Evolutionary conservation across 768 basidiomycete genomes (phyloP).

Genomic region (Suillus brevipes): DNA sequence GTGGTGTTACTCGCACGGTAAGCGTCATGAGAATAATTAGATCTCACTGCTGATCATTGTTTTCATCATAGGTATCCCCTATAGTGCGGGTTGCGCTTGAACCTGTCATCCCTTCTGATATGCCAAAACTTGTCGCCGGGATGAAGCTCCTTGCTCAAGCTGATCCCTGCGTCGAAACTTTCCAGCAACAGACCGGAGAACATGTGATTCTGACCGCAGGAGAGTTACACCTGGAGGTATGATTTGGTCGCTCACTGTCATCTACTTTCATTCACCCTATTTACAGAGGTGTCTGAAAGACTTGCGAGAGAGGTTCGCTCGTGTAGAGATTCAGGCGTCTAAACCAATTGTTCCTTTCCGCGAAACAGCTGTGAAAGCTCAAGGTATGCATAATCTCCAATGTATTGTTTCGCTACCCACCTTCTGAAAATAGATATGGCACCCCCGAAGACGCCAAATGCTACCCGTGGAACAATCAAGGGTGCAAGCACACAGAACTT

Average conservation of each 20-base stretch:
- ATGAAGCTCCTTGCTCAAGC: constrained; percentile 89
- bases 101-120: constrained; percentile 77
- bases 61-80: constrained; percentile 61
- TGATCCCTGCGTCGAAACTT: constrained; percentile 96
- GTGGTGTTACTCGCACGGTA: constrained; percentile 53
- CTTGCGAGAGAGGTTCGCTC: constrained; percentile 92
- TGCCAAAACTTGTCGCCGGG: constrained; percentile 86
- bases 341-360: constrained; percentile 97
- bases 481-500: constrained; percentile 68
- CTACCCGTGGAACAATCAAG: constrained; percentile 74
- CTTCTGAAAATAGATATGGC: constrained; percentile 68
- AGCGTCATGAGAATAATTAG: neutral
- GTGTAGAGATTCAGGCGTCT: constrained; percentile 89
- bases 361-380: constrained; percentile 84
- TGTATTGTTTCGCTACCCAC: constrained; percentile 4
- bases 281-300: constrained; percentile 91
- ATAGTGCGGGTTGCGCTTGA: constrained; percentile 96
- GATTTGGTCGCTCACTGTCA: constrained; percentile 13
- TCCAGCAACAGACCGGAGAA: constrained; percentile 96
- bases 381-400: constrained; percentile 46
- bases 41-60: neutral
- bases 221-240: constrained; percentile 91
- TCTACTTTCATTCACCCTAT: neutral
- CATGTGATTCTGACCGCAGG: constrained; percentile 96
- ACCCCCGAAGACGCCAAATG: constrained; percentile 70